Conservation (phyloP, 2,329 filamentous ascomycete species). For the Monilinia laxa region DNA sequence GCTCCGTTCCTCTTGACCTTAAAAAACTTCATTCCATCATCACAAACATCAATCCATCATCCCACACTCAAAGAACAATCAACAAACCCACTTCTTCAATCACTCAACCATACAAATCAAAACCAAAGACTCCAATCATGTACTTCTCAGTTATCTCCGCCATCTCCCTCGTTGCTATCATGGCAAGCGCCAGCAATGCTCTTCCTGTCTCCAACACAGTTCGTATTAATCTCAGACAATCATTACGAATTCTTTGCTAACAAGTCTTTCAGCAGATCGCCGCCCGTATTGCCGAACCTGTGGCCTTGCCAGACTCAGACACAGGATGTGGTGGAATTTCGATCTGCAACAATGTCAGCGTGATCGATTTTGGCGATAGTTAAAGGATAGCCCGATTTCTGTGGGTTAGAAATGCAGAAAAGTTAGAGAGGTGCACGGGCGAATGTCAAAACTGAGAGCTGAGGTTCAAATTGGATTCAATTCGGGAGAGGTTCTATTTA, state of each 20-base stretch:
- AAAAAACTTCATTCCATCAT: background rate
- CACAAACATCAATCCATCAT: background rate
- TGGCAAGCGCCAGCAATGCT: slow-evolving; percentile 8
- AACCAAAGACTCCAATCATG: background rate
- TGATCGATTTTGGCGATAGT: background rate
- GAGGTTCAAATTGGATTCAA: too few relatives aligned
- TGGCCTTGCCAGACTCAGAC: too few relatives aligned
- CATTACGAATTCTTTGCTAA: slow-evolving; percentile 2
- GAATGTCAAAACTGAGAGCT: too few relatives aligned
- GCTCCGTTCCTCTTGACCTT: background rate
- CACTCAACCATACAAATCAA: background rate
- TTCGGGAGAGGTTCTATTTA: too few relatives aligned
- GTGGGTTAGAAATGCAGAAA: too few relatives aligned
- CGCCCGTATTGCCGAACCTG: background rate
- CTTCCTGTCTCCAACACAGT: background rate
- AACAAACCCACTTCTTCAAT: background rate
- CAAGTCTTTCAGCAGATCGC: slow-evolving; percentile 40
- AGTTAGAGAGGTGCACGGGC: too few relatives aligned
- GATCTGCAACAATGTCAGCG: too few relatives aligned
- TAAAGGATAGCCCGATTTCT: too few relatives aligned
- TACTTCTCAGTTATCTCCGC: slow-evolving; percentile 9
- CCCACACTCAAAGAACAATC: background rate
- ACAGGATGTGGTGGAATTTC: too few relatives aligned
- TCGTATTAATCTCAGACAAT: background rate
- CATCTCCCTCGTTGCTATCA: background rate